Base-by-base conservation (phyloP, 169 alveolate species). In the Cryptosporidium sp. region DNA sequence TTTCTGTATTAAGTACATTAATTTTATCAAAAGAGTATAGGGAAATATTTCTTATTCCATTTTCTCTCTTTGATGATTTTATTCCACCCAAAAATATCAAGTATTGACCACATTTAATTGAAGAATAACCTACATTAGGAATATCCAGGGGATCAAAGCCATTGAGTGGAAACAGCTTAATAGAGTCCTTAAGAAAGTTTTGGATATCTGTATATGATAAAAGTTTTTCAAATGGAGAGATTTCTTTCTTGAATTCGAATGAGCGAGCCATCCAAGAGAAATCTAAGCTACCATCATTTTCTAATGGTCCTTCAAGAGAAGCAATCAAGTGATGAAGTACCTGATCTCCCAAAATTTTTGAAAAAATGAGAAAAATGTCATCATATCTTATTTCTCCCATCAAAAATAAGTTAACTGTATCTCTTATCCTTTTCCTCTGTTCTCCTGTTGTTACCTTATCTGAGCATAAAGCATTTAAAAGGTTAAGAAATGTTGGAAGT, bases 401-500 rank as follows among this genome's bases (percentile, higher is more conserved):
- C 62, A 96, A 91, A 68, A 95, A 96, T 80, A 94, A 95, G 7
- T 97, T 94, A 1, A 96, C 96, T 21, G 94, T 92, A 26, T 96
- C 97, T 37, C 98, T 87, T 45, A 96, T 96, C 89, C 96, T 94
- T 75, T 94, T 95, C n/a, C 98, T 85, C 93, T 96, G 98, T 65
- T 95, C 96, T 8, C 96, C 96, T 3, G 98, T 96, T 1, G 98
- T 96, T 44, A 95, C 91, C 56, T 94, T 93, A 65, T 95, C 96
- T 65, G 94, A 94, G 51, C 97, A 96, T 69, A 96, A 70, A 37
- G 93, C 97, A 72, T 93, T 96, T 39, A 96, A 91, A 91, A 96
- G 72, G 60, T 93, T 94, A 67, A 96, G 94, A n/a, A 96, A 85
- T 35, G 97, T 96, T 29, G 97, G 97, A 37, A 80, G 56, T n/a